Evolutionary conservation across 257 asterid species (phyloP).

Genomic region (Apocynum venetum): DNA sequence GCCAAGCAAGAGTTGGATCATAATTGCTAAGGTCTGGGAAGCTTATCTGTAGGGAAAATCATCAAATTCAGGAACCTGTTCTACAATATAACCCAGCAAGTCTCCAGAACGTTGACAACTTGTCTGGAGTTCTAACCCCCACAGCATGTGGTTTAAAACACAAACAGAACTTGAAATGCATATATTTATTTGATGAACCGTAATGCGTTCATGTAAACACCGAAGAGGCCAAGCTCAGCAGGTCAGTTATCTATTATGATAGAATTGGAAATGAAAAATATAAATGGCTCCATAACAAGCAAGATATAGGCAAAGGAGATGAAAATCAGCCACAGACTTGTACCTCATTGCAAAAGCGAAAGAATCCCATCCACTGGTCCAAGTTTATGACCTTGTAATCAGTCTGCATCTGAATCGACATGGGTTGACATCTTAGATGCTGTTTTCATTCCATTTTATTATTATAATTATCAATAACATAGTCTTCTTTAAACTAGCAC

Average conservation of each 20-base stretch:
- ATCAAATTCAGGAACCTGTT: conserved; percentile 6
- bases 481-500: neutral
- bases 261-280: neutral
- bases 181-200: neutral
- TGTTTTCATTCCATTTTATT: neutral
- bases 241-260: neutral
- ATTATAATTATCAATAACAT: neutral
- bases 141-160: neutral
- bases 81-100: neutral
- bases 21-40: conserved; percentile 73
- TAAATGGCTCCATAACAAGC: neutral
- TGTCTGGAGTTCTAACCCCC: neutral
- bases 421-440: neutral
- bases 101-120: neutral
- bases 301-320: neutral
- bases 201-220: neutral
- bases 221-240: neutral
- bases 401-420: conserved; percentile 52
- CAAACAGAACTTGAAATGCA: neutral
- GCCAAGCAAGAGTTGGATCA: conserved; percentile 70
- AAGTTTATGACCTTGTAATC: conserved; percentile 79
- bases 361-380: conserved; percentile 96
- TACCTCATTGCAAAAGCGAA: conserved; percentile 82
- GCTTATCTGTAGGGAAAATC: conserved; percentile 46
- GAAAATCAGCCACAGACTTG: conserved; percentile 10